Percentiles rank a stretch among this genome's conserved stretches.
These are phyloP conservation scores for Dothistroma pini DNA, from an alignment of 2,329 filamentous ascomycete genomes.

Conservation along the genomic window DNA sequence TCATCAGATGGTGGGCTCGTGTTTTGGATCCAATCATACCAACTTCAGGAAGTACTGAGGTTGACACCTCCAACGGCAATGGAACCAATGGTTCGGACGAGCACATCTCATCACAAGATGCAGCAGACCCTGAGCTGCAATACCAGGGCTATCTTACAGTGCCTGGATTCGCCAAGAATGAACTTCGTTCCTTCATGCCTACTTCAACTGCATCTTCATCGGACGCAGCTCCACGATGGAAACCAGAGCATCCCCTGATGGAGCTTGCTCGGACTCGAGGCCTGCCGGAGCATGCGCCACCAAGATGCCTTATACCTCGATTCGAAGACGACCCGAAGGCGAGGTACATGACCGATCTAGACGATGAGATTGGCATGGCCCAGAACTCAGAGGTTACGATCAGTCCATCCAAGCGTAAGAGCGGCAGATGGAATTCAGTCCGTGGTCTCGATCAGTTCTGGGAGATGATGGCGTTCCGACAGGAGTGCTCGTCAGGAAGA, in stretches of 20 bases:
- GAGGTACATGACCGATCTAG: constrained; percentile 81
- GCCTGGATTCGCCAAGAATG: constrained; percentile 78
- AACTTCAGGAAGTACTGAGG: background rate
- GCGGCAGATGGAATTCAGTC: constrained; percentile 77
- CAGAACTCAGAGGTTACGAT: constrained; percentile 31
- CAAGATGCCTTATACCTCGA: constrained; percentile 75
- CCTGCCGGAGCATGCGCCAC: constrained; percentile 58
- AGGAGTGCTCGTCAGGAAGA: constrained; percentile 90
- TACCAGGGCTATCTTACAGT: constrained; percentile 75
- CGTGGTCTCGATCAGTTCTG: constrained; percentile 87
- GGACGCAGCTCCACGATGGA: constrained; percentile 38
- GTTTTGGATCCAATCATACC: constrained; percentile 74
- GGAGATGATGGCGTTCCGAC: constrained; percentile 96
- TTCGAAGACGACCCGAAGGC: constrained; percentile 96
- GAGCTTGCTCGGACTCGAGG: constrained; percentile 63
- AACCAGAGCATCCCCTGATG: constrained; percentile 66
- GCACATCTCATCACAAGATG: background rate
- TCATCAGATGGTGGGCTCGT: constrained; percentile 95
- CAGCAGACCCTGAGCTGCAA: constrained; percentile 37
- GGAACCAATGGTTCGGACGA: constrained; percentile 1
- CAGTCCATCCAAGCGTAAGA: constrained; percentile 45
- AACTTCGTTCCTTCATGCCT: constrained; percentile 75
- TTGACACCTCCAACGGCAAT: background rate
- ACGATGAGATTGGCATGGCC: constrained; percentile 60
- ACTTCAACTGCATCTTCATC: constrained; percentile 30